Conservation (phyloP, 768 basidiomycete species). For the Termitomyces sp. region DNA sequence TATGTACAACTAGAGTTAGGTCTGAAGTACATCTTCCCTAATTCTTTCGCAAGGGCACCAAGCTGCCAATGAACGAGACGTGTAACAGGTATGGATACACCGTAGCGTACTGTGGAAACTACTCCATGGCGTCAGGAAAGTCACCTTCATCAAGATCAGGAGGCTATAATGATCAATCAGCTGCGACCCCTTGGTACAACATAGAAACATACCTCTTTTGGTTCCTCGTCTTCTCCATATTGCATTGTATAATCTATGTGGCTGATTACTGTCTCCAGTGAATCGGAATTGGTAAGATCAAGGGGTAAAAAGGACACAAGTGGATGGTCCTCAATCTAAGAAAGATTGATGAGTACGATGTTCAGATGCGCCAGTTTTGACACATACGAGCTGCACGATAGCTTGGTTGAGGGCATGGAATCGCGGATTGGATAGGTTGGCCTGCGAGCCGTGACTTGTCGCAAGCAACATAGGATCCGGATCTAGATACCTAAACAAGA, state of each 20-base stretch:
- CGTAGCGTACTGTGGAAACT: not conserved
- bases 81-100: not conserved
- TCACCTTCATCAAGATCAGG: constrained; percentile 93
- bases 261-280: constrained; percentile 85
- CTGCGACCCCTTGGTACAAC: constrained; percentile 6
- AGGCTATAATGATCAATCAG: constrained; percentile 50
- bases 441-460: constrained; percentile 58
- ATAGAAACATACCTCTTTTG: constrained; percentile 68
- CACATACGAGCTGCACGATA: constrained; percentile 85
- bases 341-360: not conserved
- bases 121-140: constrained; percentile 53
- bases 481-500: constrained; percentile 73
- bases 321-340: constrained; percentile 96
- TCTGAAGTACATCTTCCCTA: not conserved
- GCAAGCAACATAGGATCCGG: constrained; percentile 89
- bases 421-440: constrained; percentile 60
- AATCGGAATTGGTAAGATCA: constrained; percentile 87
- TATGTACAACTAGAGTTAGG: not conserved
- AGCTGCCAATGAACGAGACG: not conserved
- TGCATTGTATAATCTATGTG: constrained; percentile 99
- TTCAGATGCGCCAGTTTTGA: constrained; percentile 3
- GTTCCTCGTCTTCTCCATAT: constrained; percentile 98
- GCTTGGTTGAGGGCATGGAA: constrained; percentile 95
- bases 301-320: constrained; percentile 96
- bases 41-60: not conserved